Base-by-base conservation (phyloP, 2,329 filamentous ascomycete genomes). In the Pestalotiopsis sp. region DNA sequence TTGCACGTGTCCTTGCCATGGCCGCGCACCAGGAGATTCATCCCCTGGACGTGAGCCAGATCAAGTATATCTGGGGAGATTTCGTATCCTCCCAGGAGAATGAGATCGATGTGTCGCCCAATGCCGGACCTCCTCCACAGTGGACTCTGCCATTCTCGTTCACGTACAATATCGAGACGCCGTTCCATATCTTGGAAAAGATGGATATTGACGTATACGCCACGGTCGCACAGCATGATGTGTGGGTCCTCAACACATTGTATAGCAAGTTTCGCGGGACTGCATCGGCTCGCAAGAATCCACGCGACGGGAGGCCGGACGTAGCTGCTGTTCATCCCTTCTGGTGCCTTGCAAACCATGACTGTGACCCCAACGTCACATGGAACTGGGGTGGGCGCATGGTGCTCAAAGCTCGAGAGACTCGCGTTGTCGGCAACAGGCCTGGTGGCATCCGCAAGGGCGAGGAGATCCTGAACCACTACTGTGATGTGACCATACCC, bases 331-430 rank as follows among this genome's bases (percentile, higher is more conserved):
- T 98, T 36, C 95, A 98, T 81, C 94, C 95, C 2, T 90, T 97
- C 74, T 99, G 96, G 94, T 98, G 95, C 81, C 85, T 98, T 38
- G 95, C 95, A 36, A 99, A 99, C 76, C 96, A 99, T 79, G 94
- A 94, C 78, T 99, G 96, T 81, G 91, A 97, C 77, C 96, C 96
- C 9, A 98, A 97, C 79, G 94, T 98, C 52, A 89, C 89, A 3
- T 99, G 96, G 96, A 93, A 97, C 76, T 98, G 95, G 94, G 90
- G 92, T 36, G 93, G 92, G 1, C 87, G 87, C 66, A 95, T 96
- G 87, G 87, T 89, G 45, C 88, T 96, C 69, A 89, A 84, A 84
- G 88, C 89, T 2, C 84, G 90, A 62, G 83, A 89, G 71, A 82
- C 86, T 71, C 83, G 89, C 49, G 84, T 92, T 4, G 81, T 87